These are phyloP conservation scores for Pseudomicrostroma phylloplanum DNA, from an alignment of 1,284 basidiomycete species.

Conservation along the genomic window DNA sequence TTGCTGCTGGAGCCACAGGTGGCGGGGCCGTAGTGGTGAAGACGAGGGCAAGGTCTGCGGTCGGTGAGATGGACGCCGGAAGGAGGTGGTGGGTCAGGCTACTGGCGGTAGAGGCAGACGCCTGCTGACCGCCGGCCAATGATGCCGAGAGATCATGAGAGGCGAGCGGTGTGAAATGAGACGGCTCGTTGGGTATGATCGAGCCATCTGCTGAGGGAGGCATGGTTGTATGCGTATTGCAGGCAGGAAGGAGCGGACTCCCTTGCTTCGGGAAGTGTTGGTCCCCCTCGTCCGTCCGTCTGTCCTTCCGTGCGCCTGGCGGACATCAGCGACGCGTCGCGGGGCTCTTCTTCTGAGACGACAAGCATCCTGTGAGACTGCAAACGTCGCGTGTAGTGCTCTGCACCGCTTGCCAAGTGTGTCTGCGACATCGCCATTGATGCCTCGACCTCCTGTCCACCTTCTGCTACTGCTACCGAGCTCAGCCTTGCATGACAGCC, in stretches of 20 bases:
- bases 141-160: no score
- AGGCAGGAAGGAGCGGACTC: neutral
- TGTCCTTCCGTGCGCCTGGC: neutral
- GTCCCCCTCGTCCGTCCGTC: neutral
- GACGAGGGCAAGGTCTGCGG: conserved; percentile 4
- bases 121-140: no score
- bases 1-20: neutral
- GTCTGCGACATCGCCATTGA: no score
- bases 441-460: no score
- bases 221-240: neutral
- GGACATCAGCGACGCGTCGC: neutral
- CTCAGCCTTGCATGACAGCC: no score
- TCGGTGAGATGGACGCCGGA: neutral
- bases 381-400: no score
- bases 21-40: conserved; percentile 4
- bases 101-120: neutral
- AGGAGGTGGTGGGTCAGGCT: conserved; percentile 3
- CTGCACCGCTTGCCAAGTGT: no score
- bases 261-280: neutral
- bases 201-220: neutral
- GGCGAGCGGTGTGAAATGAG: neutral
- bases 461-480: no score
- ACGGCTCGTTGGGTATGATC: neutral
- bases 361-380: no score
- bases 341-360: neutral